These are phyloP conservation scores for Fomitopsis pulvina DNA, from an alignment of 768 basidiomycete species.

Conservation along the genomic window DNA sequence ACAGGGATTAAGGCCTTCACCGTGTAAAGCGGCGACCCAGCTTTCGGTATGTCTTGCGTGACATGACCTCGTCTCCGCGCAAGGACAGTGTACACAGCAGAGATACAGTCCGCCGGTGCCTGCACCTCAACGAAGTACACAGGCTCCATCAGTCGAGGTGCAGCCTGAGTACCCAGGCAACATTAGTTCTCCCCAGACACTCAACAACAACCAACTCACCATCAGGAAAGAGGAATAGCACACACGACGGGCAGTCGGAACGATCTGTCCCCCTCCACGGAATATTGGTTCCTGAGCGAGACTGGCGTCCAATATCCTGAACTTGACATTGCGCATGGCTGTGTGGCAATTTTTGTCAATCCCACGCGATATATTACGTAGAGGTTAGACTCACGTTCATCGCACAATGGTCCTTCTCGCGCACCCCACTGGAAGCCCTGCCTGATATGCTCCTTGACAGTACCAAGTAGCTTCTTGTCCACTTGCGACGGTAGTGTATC, in stretches of 20 bases:
- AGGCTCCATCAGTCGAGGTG: conserved; percentile 93
- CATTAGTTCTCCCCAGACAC: conserved; percentile 3
- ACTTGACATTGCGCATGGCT: conserved; percentile 99
- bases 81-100: conserved; percentile 96
- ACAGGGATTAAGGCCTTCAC: conserved; percentile 98
- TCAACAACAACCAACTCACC: conserved; percentile 42
- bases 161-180: conserved; percentile 53
- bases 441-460: conserved; percentile 92
- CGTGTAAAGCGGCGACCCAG: conserved; percentile 95
- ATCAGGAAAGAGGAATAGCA: conserved; percentile 99
- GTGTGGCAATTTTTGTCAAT: conserved; percentile 6
- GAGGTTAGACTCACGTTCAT: conserved; percentile 76
- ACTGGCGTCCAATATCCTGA: conserved; percentile 88
- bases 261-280: conserved; percentile 97
- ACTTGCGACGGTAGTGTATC: conserved; percentile 95
- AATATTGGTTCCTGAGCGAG: conserved; percentile 95
- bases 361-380: not conserved
- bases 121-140: conserved; percentile 99
- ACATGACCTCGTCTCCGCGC: conserved; percentile 99
- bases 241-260: conserved; percentile 96
- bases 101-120: conserved; percentile 97
- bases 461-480: conserved; percentile 86
- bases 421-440: conserved; percentile 99
- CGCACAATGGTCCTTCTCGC: conserved; percentile 94
- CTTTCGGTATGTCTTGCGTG: conserved; percentile 96